phyloP scores from a whole-genome alignment of 108 stramenopile species.

The Nitzschia inconspicua region DNA sequence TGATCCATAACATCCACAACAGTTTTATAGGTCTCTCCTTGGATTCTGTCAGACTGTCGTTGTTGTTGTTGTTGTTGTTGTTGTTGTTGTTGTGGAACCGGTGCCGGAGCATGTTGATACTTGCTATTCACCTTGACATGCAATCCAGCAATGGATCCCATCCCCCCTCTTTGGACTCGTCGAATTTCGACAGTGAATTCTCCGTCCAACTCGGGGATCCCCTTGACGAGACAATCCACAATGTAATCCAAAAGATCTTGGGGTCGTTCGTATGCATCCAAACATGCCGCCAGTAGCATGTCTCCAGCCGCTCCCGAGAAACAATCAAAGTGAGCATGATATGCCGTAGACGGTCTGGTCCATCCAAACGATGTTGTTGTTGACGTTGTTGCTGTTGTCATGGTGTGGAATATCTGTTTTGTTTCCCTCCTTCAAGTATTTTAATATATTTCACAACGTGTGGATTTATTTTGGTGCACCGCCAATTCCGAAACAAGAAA shows the following conservation, averaged over 20 bases:
- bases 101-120: constrained; percentile 60
- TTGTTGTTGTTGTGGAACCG: constrained; percentile 47
- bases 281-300: constrained; percentile 76
- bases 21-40: neutral
- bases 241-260: constrained; percentile 35
- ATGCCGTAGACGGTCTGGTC: too few relatives aligned
- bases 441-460: too few relatives aligned
- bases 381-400: too few relatives aligned
- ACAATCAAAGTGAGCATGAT: constrained; percentile 79
- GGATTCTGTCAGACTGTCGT: constrained; percentile 12
- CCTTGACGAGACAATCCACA: constrained; percentile 37
- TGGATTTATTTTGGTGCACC: too few relatives aligned
- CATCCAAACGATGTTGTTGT: too few relatives aligned
- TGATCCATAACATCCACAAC: constrained; percentile 16
- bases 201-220: constrained; percentile 58
- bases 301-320: constrained; percentile 86
- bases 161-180: constrained; percentile 59
- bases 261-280: constrained; percentile 53
- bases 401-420: too few relatives aligned
- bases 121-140: constrained; percentile 58
- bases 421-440: too few relatives aligned
- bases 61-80: neutral
- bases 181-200: constrained; percentile 51
- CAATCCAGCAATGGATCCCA: constrained; percentile 66
- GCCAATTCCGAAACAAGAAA: too few relatives aligned